phyloP scores from a whole-genome alignment of 345 rosid genomes.

The Citrus unshiu region DNA sequence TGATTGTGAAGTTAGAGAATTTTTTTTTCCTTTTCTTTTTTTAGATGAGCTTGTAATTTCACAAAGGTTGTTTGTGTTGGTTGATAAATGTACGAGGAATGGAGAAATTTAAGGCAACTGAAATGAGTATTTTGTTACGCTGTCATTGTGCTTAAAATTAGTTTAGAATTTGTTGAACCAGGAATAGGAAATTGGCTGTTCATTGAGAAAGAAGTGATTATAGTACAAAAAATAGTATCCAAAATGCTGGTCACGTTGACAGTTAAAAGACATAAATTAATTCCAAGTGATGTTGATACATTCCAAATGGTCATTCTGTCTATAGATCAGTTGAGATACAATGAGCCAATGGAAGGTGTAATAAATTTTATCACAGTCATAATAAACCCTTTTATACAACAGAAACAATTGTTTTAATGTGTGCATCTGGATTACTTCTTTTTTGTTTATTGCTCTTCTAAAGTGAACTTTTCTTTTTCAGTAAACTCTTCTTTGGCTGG shows the following conservation, averaged over 20 bases:
- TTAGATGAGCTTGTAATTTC: conserved; percentile 21
- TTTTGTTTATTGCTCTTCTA: background rate
- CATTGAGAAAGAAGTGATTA: background rate
- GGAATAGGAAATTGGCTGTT: background rate
- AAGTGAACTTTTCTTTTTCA: background rate
- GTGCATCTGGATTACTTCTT: background rate
- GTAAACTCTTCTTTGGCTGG: too few relatives aligned
- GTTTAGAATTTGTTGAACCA: background rate
- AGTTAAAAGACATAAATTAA: background rate
- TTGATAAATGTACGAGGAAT: background rate
- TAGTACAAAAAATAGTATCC: background rate
- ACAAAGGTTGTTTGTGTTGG: background rate
- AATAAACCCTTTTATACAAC: background rate
- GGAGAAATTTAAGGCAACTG: conserved; percentile 14
- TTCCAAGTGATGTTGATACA: background rate
- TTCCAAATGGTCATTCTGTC: background rate
- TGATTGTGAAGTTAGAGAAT: conserved; percentile 10
- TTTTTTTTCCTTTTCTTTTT: background rate
- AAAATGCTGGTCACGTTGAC: background rate
- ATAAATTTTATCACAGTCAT: background rate
- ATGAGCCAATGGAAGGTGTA: background rate
- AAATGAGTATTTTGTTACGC: conserved; percentile 12
- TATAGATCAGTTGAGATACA: background rate
- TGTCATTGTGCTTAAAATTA: conserved; percentile 5
- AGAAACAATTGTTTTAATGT: background rate